Conservation (phyloP, 83 land plant species). For the Isoetes engelmannii region DNA sequence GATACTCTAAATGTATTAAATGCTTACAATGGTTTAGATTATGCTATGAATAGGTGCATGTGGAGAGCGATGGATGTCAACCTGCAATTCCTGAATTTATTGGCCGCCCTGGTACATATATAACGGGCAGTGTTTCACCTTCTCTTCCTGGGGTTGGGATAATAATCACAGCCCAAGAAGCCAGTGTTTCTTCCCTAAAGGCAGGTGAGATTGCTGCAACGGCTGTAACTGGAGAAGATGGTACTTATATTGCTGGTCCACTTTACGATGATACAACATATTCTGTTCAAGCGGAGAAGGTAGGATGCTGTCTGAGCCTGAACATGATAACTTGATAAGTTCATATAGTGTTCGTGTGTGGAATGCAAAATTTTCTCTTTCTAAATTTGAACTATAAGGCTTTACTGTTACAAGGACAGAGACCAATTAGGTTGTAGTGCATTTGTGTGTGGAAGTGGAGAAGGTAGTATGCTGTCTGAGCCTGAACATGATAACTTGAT, state of each 20-base stretch:
- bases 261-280: constrained; percentile 73
- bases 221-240: constrained; percentile 54
- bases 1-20: too few species aligned
- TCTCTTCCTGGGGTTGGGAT: constrained; percentile 62
- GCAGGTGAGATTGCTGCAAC: constrained; percentile 60
- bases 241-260: constrained; percentile 69
- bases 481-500: background rate
- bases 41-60: constrained; percentile 36
- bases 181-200: constrained; percentile 37
- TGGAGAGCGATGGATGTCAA: constrained; percentile 75
- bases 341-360: background rate
- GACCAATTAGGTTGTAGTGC: too few species aligned
- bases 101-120: constrained; percentile 64
- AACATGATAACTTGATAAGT: background rate
- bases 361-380: too few species aligned
- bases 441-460: constrained; percentile 45
- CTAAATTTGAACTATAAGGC: too few species aligned
- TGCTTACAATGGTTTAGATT: too few species aligned
- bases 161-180: constrained; percentile 42
- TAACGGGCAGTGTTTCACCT: constrained; percentile 68
- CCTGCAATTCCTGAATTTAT: constrained; percentile 46
- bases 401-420: too few species aligned
- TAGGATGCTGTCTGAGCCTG: constrained; percentile 12
- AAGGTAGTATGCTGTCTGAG: constrained; percentile 38
- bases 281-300: constrained; percentile 69